Base-by-base conservation (phyloP, 2,329 filamentous ascomycete species). In the Paracoccidioides lutzii region DNA sequence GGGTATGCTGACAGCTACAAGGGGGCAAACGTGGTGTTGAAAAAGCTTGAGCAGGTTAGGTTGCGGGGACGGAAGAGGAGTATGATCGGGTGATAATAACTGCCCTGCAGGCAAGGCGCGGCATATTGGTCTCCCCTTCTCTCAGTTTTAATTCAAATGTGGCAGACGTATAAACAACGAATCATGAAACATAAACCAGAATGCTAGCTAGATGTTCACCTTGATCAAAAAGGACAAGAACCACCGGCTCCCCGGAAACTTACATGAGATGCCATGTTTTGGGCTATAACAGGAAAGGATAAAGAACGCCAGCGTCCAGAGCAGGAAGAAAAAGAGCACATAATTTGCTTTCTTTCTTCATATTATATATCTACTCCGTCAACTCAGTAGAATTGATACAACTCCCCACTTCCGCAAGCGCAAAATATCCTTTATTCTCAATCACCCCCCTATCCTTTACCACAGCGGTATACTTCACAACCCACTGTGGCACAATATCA, bases 351-450 rank as follows among this genome's bases (percentile, higher is more conserved):
- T 22, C n/a, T 6, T 44, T 41, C 22, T 38, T 42, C 37, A 43
- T 44, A 49, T 40, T 14, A 33, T 46, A 46, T 41, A n/a, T 42
- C 49, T 55, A 61, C 32, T n/a, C 45, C 14, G 28, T 55, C 62
- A 55, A 69, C 58, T 63, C 58, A 59, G 62, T 60, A 32, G 62
- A 60, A 52, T 65, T 62, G 53, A 73, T 68, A 61, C 72, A 74
- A 55, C 76, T 75, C 49, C 75, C 74, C 61, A 93, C 71, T 66
- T 89, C 84, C 3, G 90, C 91, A 22, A 84, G 82, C 1, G 91
- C 91, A 75, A 96, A 96, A 71, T 96, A 97, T 6, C 93, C 93
- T 76, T 97, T 98, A 68, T 93, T 95, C 76, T 98, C 93, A 61
- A 98, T 91, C 7, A 98, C 93, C 12, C 93, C 93, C 54, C 93